These are phyloP conservation scores for Calocybe gangraenosa DNA, from an alignment of 768 basidiomycete species.

Conservation along the genomic window DNA sequence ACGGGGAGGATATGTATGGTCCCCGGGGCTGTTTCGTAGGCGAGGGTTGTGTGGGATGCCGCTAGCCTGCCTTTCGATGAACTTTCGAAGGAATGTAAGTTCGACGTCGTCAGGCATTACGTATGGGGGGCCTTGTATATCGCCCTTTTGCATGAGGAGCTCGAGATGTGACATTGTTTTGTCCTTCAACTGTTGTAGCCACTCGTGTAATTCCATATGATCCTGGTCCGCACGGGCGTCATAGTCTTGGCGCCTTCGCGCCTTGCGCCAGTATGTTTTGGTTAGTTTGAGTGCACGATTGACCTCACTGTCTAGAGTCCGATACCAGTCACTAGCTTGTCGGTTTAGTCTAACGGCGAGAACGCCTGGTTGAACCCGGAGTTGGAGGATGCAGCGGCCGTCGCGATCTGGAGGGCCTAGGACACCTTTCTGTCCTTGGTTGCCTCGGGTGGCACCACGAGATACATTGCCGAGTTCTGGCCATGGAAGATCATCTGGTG, in stretches of 20 bases:
- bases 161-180: slow-evolving; percentile 88
- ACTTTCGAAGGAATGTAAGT: slow-evolving; percentile 73
- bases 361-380: slow-evolving; percentile 80
- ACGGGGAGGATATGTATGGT: slow-evolving; percentile 33
- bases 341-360: slow-evolving; percentile 71
- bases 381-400: slow-evolving; percentile 73
- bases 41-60: slow-evolving; percentile 78
- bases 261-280: slow-evolving; percentile 84
- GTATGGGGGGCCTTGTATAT: slow-evolving; percentile 81
- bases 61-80: slow-evolving; percentile 75
- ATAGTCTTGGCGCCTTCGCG: slow-evolving; percentile 79
- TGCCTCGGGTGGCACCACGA: slow-evolving; percentile 77
- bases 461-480: slow-evolving; percentile 84
- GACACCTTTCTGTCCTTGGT: slow-evolving; percentile 83
- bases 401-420: slow-evolving; percentile 67
- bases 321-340: slow-evolving; percentile 81
- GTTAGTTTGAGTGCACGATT: slow-evolving; percentile 79
- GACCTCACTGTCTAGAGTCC: slow-evolving; percentile 72
- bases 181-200: slow-evolving; percentile 84
- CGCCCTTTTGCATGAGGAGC: slow-evolving; percentile 83
- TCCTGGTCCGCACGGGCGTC: slow-evolving; percentile 83
- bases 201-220: slow-evolving; percentile 86
- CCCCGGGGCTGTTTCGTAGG: slow-evolving; percentile 50
- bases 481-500: slow-evolving; percentile 77
- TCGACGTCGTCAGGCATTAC: slow-evolving; percentile 78